Percentiles rank a stretch among this genome's conserved stretches.
phyloP scores from a whole-genome alignment of 139 green algal genomes.

The Chlorella sp. region DNA sequence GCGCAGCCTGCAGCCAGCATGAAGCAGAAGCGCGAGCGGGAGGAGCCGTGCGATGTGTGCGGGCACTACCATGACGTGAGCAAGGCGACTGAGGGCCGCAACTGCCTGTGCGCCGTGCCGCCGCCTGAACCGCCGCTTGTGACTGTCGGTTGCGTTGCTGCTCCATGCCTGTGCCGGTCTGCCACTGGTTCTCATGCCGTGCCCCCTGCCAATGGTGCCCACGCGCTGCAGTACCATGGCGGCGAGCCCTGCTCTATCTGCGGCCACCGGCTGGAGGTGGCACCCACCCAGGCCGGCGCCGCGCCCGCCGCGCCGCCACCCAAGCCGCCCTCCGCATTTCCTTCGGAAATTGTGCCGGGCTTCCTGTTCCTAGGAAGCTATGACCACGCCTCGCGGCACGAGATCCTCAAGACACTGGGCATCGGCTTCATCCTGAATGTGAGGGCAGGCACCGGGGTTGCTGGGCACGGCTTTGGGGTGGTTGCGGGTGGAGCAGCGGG shows the following conservation, averaged over 20 bases:
- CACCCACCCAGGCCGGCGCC: neutral
- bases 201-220: no score
- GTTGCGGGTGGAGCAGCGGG: no score
- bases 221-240: slow-evolving; percentile 70
- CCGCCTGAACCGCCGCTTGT: neutral
- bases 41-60: slow-evolving; percentile 90
- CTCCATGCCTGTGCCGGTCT: neutral
- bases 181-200: no score
- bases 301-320: neutral
- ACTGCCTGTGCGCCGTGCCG: no score
- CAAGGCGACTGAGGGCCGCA: neutral
- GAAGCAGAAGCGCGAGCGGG: slow-evolving; percentile 56
- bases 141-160: neutral
- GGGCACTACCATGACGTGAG: slow-evolving; percentile 92
- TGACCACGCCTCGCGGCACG: slow-evolving; percentile 86
- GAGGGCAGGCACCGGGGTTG: neutral
- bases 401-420: slow-evolving; percentile 86
- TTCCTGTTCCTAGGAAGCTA: slow-evolving; percentile 93
- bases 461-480: neutral
- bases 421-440: slow-evolving; percentile 93
- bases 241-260: slow-evolving; percentile 86
- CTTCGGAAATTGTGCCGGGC: slow-evolving; percentile 79
- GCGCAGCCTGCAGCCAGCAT: neutral
- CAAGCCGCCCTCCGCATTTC: slow-evolving; percentile 54
- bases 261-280: slow-evolving; percentile 74